Evolutionary conservation across 306 rosid genomes (phyloP), one percentile per base, ranked within the genome.

Genomic region (Calophaca sinica): DNA sequence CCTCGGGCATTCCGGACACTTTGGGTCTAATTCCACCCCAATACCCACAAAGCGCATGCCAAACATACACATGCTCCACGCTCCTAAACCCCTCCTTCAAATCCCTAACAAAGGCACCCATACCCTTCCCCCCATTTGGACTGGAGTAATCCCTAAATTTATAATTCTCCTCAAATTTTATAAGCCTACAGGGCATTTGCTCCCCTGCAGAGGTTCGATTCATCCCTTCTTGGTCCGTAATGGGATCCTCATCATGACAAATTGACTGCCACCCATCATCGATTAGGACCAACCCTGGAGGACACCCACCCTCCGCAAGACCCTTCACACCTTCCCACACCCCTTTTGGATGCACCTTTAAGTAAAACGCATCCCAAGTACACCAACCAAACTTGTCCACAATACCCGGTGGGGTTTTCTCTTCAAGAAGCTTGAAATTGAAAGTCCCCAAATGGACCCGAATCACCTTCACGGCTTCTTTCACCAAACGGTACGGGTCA

Each of bases 31-130:
- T 9, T 70, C 94, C 97, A 60, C 94, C 96, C 96, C 89, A 90
- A 70, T 92, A 92, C 29, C 98, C 94, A 76, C 94, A 87, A 0
- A 92, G 83, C 4, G 94, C 94, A 52, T 90, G 96, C 96, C 98
- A 93, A 45, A 90, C 90, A 50, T 93, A 90, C 31, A 88, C 98
- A 11, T 83, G 29, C 61, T 87, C 91, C 5, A 93, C 62, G 2
- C 84, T 86, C 87, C 6, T 20, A 62, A 90, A 88, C 80, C 83
- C 84, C 41, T 80, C 86, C 83, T 90, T 93, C 42, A 93, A 36
- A 54, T 88, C 91, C 80, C 64, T 87, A 0, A 87, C 62, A 77
- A 93, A 89, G 59, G 81, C 94, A 38, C 87, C 84, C 86, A 93
- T 7, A 7, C 96, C 92, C 38, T 67, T 68, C 11, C 71, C 76